Percentiles rank a stretch among this genome's conserved stretches.
phyloP scores from a whole-genome alignment of 306 rosid species.

The Sicyos edulis region DNA sequence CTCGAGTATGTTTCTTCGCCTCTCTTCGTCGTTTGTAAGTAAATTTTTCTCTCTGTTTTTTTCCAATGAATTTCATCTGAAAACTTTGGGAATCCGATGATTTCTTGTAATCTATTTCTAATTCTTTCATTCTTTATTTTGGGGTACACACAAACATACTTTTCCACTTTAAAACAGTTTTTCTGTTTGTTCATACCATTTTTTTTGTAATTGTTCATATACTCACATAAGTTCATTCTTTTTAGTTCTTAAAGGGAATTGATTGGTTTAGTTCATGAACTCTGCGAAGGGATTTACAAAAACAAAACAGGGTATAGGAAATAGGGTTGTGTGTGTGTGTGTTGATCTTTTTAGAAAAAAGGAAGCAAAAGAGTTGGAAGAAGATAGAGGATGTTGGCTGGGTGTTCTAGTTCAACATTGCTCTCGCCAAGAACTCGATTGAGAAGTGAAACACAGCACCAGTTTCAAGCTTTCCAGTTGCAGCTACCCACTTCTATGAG shows the following conservation, averaged over 20 bases:
- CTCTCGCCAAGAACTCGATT: conserved; percentile 96
- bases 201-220: no score
- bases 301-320: not conserved
- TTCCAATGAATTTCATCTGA: conserved; percentile 54
- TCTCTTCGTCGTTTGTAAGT: conserved; percentile 32
- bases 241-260: not conserved
- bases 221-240: no score
- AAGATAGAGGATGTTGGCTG: conserved; percentile 93
- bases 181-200: not conserved
- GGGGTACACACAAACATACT: conserved; percentile 31
- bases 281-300: conserved; percentile 18
- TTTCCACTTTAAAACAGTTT: not conserved
- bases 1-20: conserved; percentile 55
- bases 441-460: conserved; percentile 84
- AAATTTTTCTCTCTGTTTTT: conserved; percentile 25
- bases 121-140: conserved; percentile 79
- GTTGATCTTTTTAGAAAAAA: conserved; percentile 11
- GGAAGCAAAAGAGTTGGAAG: conserved; percentile 29
- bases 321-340: conserved; percentile 62
- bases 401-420: conserved; percentile 98
- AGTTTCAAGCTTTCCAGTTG: conserved; percentile 86
- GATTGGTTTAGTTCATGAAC: not conserved
- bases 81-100: conserved; percentile 95
- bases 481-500: conserved; percentile 80
- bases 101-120: conserved; percentile 28